These are phyloP conservation scores for Vickermania ingenoplastis DNA, from an alignment of 208 protist species.

Conservation along the genomic window DNA sequence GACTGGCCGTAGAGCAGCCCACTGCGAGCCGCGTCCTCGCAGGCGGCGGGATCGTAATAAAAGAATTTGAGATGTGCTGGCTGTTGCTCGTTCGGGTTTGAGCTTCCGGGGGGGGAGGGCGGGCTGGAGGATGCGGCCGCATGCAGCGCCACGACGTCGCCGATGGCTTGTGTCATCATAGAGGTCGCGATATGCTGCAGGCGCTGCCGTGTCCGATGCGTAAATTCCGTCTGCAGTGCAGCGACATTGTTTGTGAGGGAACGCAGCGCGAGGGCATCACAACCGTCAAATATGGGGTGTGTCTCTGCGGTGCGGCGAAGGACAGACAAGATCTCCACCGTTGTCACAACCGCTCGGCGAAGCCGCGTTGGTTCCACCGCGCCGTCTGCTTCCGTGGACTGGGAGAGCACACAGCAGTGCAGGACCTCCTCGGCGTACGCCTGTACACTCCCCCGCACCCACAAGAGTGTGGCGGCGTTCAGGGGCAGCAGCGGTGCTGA, in stretches of 20 bases:
- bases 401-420: slow-evolving; percentile 57
- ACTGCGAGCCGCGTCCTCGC: slow-evolving; percentile 48
- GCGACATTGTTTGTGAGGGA: slow-evolving; percentile 65
- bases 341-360: slow-evolving; percentile 51
- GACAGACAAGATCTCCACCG: slow-evolving; percentile 43
- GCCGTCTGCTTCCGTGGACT: slow-evolving; percentile 64
- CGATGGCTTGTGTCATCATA: slow-evolving; percentile 62
- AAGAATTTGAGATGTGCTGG: no score
- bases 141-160: slow-evolving; percentile 25
- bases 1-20: slow-evolving; percentile 39
- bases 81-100: no score
- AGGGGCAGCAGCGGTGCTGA: slow-evolving; percentile 28
- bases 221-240: slow-evolving; percentile 60
- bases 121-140: slow-evolving; percentile 10
- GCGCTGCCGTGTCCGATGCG: slow-evolving; percentile 29
- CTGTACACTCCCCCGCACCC: slow-evolving; percentile 61
- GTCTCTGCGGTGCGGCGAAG: slow-evolving; percentile 38
- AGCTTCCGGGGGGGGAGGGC: slow-evolving; percentile 13
- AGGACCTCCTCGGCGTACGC: slow-evolving; percentile 62
- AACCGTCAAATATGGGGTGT: slow-evolving; percentile 42
- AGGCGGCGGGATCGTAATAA: slow-evolving; percentile 4
- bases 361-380: slow-evolving; percentile 60
- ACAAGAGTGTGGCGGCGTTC: slow-evolving; percentile 64
- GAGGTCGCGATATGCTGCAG: slow-evolving; percentile 38
- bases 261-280: slow-evolving; percentile 53